A percentile compares a stretch with the other conserved stretches of the same genome.
These are phyloP conservation scores for Neurospora terricola DNA, from an alignment of 495 filamentous ascomycete genomes.

Conservation along the genomic window DNA sequence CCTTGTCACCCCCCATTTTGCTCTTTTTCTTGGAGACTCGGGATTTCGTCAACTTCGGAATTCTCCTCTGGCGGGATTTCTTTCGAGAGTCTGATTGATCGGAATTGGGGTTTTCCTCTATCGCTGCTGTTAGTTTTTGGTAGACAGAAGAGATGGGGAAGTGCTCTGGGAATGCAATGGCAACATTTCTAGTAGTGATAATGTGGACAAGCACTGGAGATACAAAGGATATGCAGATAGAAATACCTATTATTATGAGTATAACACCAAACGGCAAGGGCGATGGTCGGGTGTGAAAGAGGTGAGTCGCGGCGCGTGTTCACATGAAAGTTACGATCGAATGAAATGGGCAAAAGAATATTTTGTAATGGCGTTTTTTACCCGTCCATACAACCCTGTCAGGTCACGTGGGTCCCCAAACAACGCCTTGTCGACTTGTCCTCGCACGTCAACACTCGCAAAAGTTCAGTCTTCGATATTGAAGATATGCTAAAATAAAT, in stretches of 20 bases:
- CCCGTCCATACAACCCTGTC: background rate
- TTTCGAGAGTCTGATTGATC: too few species aligned
- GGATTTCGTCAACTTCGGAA: background rate
- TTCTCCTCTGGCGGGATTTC: background rate
- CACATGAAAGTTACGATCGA: background rate
- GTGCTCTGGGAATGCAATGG: background rate
- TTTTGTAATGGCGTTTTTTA: background rate
- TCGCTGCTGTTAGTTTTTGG: background rate
- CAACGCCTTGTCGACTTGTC: background rate
- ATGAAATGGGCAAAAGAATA: background rate
- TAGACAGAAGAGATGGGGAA: background rate
- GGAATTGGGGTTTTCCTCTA: background rate
- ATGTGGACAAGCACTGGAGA: background rate
- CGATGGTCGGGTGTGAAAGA: background rate
- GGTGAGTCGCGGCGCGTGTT: background rate
- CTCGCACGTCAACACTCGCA: background rate
- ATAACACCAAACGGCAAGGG: background rate
- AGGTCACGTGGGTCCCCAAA: background rate
- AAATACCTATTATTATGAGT: background rate
- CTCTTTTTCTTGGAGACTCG: background rate
- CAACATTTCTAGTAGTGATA: background rate
- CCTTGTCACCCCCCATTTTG: slow-evolving; percentile 10
- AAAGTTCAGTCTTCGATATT: background rate
- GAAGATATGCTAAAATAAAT: too few species aligned
- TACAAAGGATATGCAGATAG: background rate